Evolutionary conservation across 2,329 filamentous ascomycete species (phyloP).

Genomic region (Aurifilum marmelostoma): DNA sequence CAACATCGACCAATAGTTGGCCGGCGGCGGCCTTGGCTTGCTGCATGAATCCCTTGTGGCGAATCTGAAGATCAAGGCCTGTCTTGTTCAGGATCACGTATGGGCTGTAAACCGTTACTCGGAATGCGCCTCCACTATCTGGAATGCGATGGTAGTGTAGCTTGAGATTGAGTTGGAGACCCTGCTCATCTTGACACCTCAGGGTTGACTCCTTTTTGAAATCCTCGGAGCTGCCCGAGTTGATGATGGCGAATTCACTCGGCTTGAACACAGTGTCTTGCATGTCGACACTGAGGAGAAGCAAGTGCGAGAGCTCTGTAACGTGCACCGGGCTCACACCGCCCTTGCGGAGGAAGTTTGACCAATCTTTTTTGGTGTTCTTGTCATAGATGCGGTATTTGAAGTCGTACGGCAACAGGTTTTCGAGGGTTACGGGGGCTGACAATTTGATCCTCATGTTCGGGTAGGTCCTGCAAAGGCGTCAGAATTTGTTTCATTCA

Average conservation of each 20-base stretch:
- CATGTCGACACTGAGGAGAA: constrained; percentile 93
- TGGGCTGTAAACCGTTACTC: constrained; percentile 90
- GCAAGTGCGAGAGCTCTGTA: constrained; percentile 89
- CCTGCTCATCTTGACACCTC: constrained; percentile 82
- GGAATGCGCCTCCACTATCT: constrained; percentile 93
- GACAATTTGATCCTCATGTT: constrained; percentile 93
- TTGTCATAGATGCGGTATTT: constrained; percentile 99
- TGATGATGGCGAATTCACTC: constrained; percentile 97
- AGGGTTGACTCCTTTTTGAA: constrained; percentile 82
- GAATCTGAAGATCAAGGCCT: constrained; percentile 82
- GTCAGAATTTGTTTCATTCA: constrained; percentile 38
- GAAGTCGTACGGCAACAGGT: constrained; percentile 94
- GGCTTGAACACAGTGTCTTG: constrained; percentile 93
- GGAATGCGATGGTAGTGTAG: constrained; percentile 91
- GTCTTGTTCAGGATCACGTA: constrained; percentile 97
- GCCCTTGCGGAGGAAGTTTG: constrained; percentile 94
- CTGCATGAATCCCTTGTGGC: constrained; percentile 87
- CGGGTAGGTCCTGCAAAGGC: constrained; percentile 69
- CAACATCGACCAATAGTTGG: constrained; percentile 56
- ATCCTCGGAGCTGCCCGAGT: constrained; percentile 83
- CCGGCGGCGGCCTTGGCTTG: constrained; percentile 82
- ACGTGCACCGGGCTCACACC: constrained; percentile 97
- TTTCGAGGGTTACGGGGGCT: constrained; percentile 91
- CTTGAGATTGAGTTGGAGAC: constrained; percentile 76
- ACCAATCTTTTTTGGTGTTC: constrained; percentile 98